Conservation (phyloP, 2,329 filamentous ascomycete genomes). For the Pezicula carpinea region DNA sequence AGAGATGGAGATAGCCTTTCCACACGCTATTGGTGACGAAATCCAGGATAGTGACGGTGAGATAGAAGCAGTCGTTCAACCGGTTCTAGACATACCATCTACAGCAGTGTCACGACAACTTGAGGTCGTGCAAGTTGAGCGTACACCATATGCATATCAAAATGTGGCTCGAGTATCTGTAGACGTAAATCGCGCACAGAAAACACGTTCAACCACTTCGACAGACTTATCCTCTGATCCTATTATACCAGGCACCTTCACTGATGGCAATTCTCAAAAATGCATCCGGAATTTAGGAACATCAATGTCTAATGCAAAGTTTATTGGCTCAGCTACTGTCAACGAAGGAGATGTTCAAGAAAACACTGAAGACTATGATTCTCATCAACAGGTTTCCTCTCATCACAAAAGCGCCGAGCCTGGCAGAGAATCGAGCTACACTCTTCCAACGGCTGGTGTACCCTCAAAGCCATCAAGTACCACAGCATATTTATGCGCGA, state of each 20-base stretch:
- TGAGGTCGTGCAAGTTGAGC: slow-evolving; percentile 20
- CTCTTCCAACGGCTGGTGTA: too few species aligned
- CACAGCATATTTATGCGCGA: too few species aligned
- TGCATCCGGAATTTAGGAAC: background rate
- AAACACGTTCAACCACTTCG: background rate
- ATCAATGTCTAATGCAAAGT: background rate
- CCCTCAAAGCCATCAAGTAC: too few species aligned
- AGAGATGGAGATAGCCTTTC: slow-evolving; percentile 19
- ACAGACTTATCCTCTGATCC: slow-evolving; percentile 10
- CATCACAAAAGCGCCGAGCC: too few species aligned
- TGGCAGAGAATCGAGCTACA: too few species aligned
- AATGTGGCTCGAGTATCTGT: background rate
- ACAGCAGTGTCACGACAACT: slow-evolving; percentile 6
- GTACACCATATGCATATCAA: slow-evolving; percentile 14
- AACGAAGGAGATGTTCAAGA: too few species aligned
- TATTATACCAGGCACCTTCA: slow-evolving; percentile 17
- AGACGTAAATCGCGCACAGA: too few species aligned
- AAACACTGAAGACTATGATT: too few species aligned
- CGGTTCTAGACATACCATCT: slow-evolving; percentile 13
- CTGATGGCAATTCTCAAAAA: slow-evolving; percentile 3
- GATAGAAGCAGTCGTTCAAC: background rate
- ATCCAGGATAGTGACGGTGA: slow-evolving; percentile 8
- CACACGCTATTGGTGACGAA: slow-evolving; percentile 20
- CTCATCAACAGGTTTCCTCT: too few species aligned
- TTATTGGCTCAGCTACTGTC: too few species aligned